Base-by-base conservation (phyloP, 352 stramenopile genomes). In the Hyaloperonospora arabidopsidis region DNA sequence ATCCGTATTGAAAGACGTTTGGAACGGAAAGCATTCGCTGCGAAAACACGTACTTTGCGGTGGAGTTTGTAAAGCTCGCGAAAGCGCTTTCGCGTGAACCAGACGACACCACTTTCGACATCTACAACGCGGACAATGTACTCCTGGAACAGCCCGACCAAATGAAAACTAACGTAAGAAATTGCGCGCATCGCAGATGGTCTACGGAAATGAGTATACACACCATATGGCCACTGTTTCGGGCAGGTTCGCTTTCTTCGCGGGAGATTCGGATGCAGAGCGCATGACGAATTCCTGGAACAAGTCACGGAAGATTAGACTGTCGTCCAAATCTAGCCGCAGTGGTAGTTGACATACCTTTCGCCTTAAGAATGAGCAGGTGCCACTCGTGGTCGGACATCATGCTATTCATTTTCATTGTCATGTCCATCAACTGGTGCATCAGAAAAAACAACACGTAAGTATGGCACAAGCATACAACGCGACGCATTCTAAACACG, bases 301-400 rank as follows among this genome's bases (percentile, higher is more conserved):
- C 6, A 36, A 43, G 7, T 15, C 4, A 57, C 10, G 8, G 28
- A 15, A 51, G 7, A 13, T 60, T 44, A 55, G n/a, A 29, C 40
- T 49, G 29, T 22, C 19, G 14, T 25, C 35, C 47, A 19, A 41
- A 38, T 40, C 21, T 1, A 34, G 23, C n/a, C 34, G 5, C 28
- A 8, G 25, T 34, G 1, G 10, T 28, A 2, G 43, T 17, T 13
- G 14, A 40, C 49, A 47, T 45, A 86, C 83, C 79, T 72, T 91
- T 93, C 14, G 74, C 72, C 51, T 90, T 89, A 8, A 93, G 57
- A 32, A 93, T 79, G 17, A 91, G 64, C 41, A 83, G 66, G 54
- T 93, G 82, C 83, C 83, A 93, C 57, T 93, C 79, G 59, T 93
- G 83, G 41, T 93, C 80, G 4, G 83, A 87, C 41, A 93, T 93